Evolutionary conservation across 129 eudicot genomes (phyloP), one percentile per base, ranked within the genome.

Genomic region (Pulicaria dysenterica): DNA sequence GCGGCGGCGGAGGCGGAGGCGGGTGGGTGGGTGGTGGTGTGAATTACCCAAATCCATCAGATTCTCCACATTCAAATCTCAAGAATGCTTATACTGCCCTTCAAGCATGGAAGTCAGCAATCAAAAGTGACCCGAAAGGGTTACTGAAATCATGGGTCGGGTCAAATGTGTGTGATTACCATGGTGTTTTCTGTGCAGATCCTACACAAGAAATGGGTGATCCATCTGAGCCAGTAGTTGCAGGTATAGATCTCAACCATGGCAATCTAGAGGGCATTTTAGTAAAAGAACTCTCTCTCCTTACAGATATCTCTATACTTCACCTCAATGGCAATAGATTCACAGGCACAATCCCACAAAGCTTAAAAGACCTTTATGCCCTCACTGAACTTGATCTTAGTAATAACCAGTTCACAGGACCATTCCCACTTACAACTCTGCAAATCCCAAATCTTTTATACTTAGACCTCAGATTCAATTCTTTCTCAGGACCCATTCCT

Each of bases 81-180:
- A 76, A 44, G 19, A 68, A 62, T 69, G 92, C 96, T 37, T 93
- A 93, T 79, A 73, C 79, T 60, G 98, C 92, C 34, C 90, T 93
- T n/a, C 98, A 89, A 78, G 84, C 98, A 62, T 93, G 96, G 98
- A 93, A 90, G 73, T 64, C 92, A n/a, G 95, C 95, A 8, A 90
- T 93, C 41, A 82, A 75, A 57, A 87, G 84, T 39, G 98, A 93
- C 79, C 98, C 98, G 15, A 67, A 69, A 5, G 92, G 96, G 62
- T 59, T 93, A 11, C 69, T 85, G 36, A 58, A 49, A 12, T 71
- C 88, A 48, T 93, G 98, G 98, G 85, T 73, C n/a, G 98, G 98
- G 78, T 63, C 90, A 72, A 83, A 93, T 85, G 98, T 93, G 67
- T 93, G 98, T 47, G 70, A 41, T 64, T 93, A 93, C 79, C 75